phyloP scores from a whole-genome alignment of 1,284 basidiomycete genomes.

The Fomitopsis pinicola region DNA sequence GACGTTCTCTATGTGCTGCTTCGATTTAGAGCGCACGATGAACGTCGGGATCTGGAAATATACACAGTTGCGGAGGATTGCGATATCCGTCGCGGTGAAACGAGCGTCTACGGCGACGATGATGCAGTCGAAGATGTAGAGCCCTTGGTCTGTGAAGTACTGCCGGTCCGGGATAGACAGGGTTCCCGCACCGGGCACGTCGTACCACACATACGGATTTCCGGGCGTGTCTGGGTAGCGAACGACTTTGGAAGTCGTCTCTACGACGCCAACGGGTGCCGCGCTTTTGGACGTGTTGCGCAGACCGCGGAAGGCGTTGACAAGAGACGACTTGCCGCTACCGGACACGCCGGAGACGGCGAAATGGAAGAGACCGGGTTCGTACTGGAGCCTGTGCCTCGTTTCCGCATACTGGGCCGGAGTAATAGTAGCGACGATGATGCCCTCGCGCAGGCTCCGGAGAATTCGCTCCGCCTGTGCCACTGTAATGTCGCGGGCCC shows the following conservation, averaged over 20 bases:
- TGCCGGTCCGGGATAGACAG: background rate
- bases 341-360: slow-evolving; percentile 2
- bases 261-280: background rate
- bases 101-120: background rate
- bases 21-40: background rate
- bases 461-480: too few species aligned
- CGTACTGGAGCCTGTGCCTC: background rate
- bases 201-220: background rate
- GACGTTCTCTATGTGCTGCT: background rate
- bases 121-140: background rate
- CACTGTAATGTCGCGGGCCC: too few species aligned
- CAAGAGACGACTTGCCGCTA: slow-evolving; percentile 5
- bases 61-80: background rate
- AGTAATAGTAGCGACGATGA: too few species aligned
- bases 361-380: slow-evolving; percentile 2
- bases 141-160: background rate
- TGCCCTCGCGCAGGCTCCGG: too few species aligned
- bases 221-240: background rate
- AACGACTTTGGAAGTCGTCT: background rate
- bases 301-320: slow-evolving; percentile 7
- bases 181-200: background rate
- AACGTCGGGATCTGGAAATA: background rate
- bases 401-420: background rate
- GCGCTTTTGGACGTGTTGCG: background rate
- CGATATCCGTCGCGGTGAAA: background rate